These are phyloP conservation scores for Cardamine chenopodiifolia DNA, from an alignment of 345 rosid species.

Conservation along the genomic window DNA sequence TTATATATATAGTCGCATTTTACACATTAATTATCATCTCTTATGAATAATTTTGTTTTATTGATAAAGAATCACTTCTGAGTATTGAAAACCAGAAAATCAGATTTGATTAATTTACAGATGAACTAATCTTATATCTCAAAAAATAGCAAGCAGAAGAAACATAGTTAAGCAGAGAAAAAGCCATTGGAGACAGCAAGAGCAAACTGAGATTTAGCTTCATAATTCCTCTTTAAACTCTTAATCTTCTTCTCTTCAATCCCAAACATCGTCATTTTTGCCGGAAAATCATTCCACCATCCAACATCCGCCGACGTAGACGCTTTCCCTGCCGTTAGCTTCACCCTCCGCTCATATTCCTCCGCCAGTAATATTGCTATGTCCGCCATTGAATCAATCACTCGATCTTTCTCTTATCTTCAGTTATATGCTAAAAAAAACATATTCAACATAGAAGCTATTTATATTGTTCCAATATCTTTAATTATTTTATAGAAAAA, in stretches of 20 bases:
- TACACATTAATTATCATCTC: not conserved
- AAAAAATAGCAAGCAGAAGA: not conserved
- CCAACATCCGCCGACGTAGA: constrained; percentile 11
- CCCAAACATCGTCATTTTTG: constrained; percentile 8
- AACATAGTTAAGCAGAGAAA: constrained; percentile 34
- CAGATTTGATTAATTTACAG: constrained; percentile 7
- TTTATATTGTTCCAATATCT: constrained; percentile 13
- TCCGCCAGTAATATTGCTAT: constrained; percentile 38
- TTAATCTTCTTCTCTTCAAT: constrained; percentile 18
- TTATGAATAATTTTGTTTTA: not conserved
- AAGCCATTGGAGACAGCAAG: constrained; percentile 36
- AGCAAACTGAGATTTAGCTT: constrained; percentile 40
- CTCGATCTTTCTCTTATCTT: constrained; percentile 9
- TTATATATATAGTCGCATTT: not conserved
- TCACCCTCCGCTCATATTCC: constrained; percentile 31
- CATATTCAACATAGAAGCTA: not conserved
- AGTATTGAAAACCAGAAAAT: not conserved
- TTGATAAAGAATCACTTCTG: not conserved
- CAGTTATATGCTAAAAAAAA: not conserved
- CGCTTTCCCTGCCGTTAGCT: constrained; percentile 16
- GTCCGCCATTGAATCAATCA: constrained; percentile 24
- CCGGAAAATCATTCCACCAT: constrained; percentile 17
- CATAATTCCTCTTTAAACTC: constrained; percentile 20
- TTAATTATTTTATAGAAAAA: not conserved
- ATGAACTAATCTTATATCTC: not conserved